Percentiles rank a stretch among this genome's conserved stretches.
These are phyloP conservation scores for Pichia sporocuriosa DNA, from an alignment of 805 yeast species.

Conservation along the genomic window DNA sequence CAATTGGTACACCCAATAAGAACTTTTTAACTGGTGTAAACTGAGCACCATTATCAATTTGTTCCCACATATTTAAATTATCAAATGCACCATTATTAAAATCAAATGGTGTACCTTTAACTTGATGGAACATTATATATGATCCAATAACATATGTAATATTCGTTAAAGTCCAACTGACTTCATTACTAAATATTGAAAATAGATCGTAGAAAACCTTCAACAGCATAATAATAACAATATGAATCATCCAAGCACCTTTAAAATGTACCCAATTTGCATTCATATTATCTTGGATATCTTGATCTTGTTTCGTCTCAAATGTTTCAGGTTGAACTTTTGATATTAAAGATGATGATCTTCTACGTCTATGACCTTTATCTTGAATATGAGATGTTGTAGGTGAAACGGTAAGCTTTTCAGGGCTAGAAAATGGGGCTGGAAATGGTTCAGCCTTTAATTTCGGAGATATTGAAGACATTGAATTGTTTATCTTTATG, in stretches of 20 bases:
- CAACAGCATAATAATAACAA: constrained; percentile 69
- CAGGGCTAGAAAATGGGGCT: constrained; percentile 27
- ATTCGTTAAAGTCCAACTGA: constrained; percentile 92
- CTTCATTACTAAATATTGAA: constrained; percentile 73
- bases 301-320: constrained; percentile 89
- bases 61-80: constrained; percentile 97
- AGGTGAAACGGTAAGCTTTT: constrained; percentile 30
- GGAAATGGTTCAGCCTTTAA: constrained; percentile 28
- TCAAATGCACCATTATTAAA: constrained; percentile 96
- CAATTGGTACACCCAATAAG: constrained; percentile 86
- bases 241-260: constrained; percentile 94
- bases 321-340: constrained; percentile 90
- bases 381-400: constrained; percentile 24
- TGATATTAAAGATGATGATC: constrained; percentile 85
- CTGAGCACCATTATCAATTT: constrained; percentile 81
- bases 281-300: constrained; percentile 79
- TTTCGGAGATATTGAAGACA: constrained; percentile 11
- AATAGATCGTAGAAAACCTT: constrained; percentile 73
- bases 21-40: constrained; percentile 96
- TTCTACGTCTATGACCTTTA: constrained; percentile 43
- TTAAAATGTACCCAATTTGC: constrained; percentile 95
- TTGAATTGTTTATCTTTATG: background rate
- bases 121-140: constrained; percentile 92
- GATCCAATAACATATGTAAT: constrained; percentile 85
- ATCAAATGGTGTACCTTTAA: constrained; percentile 96